A percentile compares a stretch with the other conserved stretches of the same genome.
Evolutionary conservation across 805 yeast genomes (phyloP).

Genomic region (Lipomyces orientalis): DNA sequence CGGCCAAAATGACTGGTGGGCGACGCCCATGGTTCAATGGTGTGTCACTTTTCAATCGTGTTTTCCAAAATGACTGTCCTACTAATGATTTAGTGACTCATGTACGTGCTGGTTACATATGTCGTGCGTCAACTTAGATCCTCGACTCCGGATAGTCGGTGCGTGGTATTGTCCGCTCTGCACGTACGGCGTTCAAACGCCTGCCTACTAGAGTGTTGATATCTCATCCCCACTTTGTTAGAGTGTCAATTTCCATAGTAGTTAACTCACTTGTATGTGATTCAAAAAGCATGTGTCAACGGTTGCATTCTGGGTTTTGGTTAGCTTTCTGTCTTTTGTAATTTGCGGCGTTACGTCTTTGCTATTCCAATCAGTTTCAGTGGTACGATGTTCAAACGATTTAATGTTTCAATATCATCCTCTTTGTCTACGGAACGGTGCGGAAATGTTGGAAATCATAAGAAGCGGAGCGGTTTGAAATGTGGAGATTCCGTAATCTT

Average conservation of each 20-base stretch:
- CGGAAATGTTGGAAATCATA: too few relatives aligned
- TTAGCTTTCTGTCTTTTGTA: not conserved
- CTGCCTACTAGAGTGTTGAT: not conserved
- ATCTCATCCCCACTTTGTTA: not conserved
- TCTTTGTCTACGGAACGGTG: not conserved
- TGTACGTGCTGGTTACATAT: conserved; percentile 33
- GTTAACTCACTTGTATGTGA: not conserved
- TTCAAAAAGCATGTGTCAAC: not conserved
- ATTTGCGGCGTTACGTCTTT: not conserved
- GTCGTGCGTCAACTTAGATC: conserved; percentile 24
- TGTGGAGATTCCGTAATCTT: too few relatives aligned
- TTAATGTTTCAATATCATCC: not conserved
- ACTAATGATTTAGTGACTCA: conserved; percentile 17
- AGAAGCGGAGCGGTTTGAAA: too few relatives aligned
- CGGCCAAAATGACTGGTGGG: conserved; percentile 26
- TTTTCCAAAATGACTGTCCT: not conserved
- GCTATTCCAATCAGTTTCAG: not conserved
- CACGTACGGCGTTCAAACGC: conserved; percentile 8
- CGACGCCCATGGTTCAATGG: conserved; percentile 36
- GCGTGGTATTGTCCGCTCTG: conserved; percentile 33
- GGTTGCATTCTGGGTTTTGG: not conserved
- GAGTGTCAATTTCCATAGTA: not conserved
- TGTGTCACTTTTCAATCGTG: not conserved
- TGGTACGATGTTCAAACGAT: too few relatives aligned
- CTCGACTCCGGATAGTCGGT: conserved; percentile 8